Conservation (phyloP, 1,139 yeast species). For the Saccharomycopsis hybrid region DNA sequence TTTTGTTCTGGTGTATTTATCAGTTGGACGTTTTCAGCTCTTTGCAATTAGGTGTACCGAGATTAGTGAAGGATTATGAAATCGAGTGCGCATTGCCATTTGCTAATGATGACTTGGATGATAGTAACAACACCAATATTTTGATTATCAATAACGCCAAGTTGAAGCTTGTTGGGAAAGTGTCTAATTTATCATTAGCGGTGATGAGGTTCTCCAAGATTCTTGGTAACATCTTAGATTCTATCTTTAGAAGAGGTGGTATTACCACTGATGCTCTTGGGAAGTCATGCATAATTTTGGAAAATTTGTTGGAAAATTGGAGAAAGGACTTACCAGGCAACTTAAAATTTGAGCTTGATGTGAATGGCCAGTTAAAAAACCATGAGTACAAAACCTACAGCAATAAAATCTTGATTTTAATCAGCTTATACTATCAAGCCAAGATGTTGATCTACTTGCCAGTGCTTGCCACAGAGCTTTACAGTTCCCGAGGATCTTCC, state of each 20-base stretch:
- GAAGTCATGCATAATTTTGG: slow-evolving; percentile 41
- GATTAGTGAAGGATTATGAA: slow-evolving; percentile 71
- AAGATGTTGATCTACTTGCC: slow-evolving; percentile 77
- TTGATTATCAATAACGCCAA: slow-evolving; percentile 52
- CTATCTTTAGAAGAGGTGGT: slow-evolving; percentile 45
- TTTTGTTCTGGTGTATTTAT: slow-evolving; percentile 80
- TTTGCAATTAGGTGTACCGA: slow-evolving; percentile 73
- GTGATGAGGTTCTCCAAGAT: slow-evolving; percentile 68
- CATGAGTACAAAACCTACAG: slow-evolving; percentile 33
- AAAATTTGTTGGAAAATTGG: slow-evolving; percentile 75
- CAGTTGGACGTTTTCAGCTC: slow-evolving; percentile 72
- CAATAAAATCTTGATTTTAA: slow-evolving; percentile 49
- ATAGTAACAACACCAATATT: slow-evolving; percentile 45
- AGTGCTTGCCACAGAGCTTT: slow-evolving; percentile 43
- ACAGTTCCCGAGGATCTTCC: slow-evolving; percentile 40
- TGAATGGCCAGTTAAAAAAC: slow-evolving; percentile 48
- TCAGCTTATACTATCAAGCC: slow-evolving; percentile 71
- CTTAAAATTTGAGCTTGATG: slow-evolving; percentile 60
- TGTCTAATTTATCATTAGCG: slow-evolving; percentile 53
- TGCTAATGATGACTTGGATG: slow-evolving; percentile 43
- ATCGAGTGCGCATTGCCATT: slow-evolving; percentile 83
- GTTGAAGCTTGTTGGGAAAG: slow-evolving; percentile 63
- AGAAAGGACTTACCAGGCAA: slow-evolving; percentile 59
- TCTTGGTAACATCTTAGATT: slow-evolving; percentile 66
- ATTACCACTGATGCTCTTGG: slow-evolving; percentile 32